Base-by-base conservation (phyloP, 1,284 basidiomycete species). In the Tilletia walkeri region DNA sequence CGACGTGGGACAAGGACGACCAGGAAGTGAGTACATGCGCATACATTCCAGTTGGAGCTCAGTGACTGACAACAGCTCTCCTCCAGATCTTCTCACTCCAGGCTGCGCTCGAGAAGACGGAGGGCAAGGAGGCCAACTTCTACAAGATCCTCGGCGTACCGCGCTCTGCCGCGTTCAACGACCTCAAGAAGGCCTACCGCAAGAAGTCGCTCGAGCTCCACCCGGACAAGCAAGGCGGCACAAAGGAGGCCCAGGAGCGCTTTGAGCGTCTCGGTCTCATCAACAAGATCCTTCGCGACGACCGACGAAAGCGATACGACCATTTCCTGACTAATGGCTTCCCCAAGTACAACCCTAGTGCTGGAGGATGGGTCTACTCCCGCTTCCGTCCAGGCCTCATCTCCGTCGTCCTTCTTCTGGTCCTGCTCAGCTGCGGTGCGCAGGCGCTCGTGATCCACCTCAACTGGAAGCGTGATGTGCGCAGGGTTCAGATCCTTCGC, bases 1-100 rank as follows among this genome's bases (percentile, higher is more conserved):
- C 68, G 9, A 47, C 74, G 50, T 81, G 79, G 79, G 73, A 75
- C 72, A 80, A 81, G 56, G 75, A 77, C 54, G 79, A 81, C 47
- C 70, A 78, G 47, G 79, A 80, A 70, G 74, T 75, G 69, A 45
- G 72, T 56, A 24, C n/a, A 56, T 24, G 24, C 50, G 50, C 18
- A n/a, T 20, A 20, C 50, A 20, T 56, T 7, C 24, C 4, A 30
- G n/a, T 24, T 30, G 24, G 12, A 56, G 54, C 54, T 30, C 54
- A 56, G 20, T 34, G 24, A 34, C 54, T 48, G 49, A 36, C 48
- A 12, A 36, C 24, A 36, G n/a, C 24, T 72, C 24, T 16, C 45
- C 39, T 16, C 14, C 47, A 79, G 75, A 83, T 83, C 71, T 83
- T 83, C 69, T 77, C 82, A 34, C 74, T 83, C 7, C 82, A 83